Base-by-base conservation (phyloP, 2,329 filamentous ascomycete genomes). In the Cladosporium sp. region DNA sequence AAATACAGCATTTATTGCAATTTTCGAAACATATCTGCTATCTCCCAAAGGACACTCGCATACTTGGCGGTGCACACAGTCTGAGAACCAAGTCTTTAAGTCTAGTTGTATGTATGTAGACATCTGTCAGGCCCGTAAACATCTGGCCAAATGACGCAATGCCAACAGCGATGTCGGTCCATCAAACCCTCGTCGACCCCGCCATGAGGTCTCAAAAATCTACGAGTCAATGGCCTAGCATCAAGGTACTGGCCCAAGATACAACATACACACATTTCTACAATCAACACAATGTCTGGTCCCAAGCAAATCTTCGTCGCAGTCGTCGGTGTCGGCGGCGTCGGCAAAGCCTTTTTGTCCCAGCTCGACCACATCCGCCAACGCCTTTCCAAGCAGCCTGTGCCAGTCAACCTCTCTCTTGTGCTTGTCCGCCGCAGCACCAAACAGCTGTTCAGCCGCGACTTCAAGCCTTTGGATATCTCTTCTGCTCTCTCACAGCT, bases 271-370 rank as follows among this genome's bases (percentile, higher is more conserved):
- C 18, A 55, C 12, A n/a, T 8, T 16, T 21, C 7, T 21, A 31
- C 16, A n/a, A n/a, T n/a, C 52, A 55, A 33, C 56, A 76, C 44
- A 62, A 82, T 82, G 80, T 74, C 80, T 73, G 68, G 75, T 77
- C 60, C 77, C 75, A 72, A 80, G 80, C 71, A 74, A 7, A 69
- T 83, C 68, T 82, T 79, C 75, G 75, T 83, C 61, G 81, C 80
- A 72, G 78, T 83, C 69, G 77, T 83, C 69, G 81, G 95, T 75
- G 91, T 91, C 73, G 95, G 95, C 72, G 94, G 94, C 70, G 95
- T 98, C 68, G 95, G 95, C 75, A 93, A 93, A 80, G 88, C 88
- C 80, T 97, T 98, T 84, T 87, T 98, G 69, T 83, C 84, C 71
- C 95, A 98, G 80, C 88, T 98, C 66, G 83, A 89, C 69, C 77